Percentiles rank a stretch among this genome's conserved stretches.
These are phyloP conservation scores for Plasmodium yoelii DNA, from an alignment of 169 alveolate genomes.

Conservation along the genomic window DNA sequence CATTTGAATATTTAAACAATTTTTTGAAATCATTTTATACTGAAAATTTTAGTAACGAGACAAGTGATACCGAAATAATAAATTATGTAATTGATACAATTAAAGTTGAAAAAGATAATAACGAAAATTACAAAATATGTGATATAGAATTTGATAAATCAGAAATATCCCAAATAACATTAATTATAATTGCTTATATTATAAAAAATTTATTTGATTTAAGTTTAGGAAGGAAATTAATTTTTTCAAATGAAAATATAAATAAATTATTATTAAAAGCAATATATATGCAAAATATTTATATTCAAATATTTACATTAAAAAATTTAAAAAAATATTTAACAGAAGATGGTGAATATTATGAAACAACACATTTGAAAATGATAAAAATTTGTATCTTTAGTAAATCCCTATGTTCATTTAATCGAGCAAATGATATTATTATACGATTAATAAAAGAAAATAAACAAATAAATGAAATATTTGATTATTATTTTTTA, in stretches of 20 bases:
- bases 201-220: conserved; percentile 47
- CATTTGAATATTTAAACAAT: conserved; percentile 55
- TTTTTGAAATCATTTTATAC: conserved; percentile 29
- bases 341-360: conserved; percentile 57
- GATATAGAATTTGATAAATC: conserved; percentile 22
- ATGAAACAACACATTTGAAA: conserved; percentile 33
- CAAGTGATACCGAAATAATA: conserved; percentile 18
- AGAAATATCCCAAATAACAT: conserved; percentile 53
- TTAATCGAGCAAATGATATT: conserved; percentile 57
- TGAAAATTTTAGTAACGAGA: conserved; percentile 14
- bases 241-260: conserved; percentile 48
- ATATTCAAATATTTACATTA: conserved; percentile 66
- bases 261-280: conserved; percentile 28
- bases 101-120: conserved; percentile 16
- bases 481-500: conserved; percentile 62
- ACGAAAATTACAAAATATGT: conserved; percentile 13
- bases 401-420: conserved; percentile 72
- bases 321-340: conserved; percentile 71
- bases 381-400: conserved; percentile 68
- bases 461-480: conserved; percentile 31
- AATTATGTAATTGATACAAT: conserved; percentile 9
- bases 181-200: conserved; percentile 61
- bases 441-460: conserved; percentile 30
- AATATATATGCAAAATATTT: conserved; percentile 56
- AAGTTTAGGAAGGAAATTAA: conserved; percentile 66